Conservation (phyloP, 176 grass and related monocot species). For the Triticum monococcum region DNA sequence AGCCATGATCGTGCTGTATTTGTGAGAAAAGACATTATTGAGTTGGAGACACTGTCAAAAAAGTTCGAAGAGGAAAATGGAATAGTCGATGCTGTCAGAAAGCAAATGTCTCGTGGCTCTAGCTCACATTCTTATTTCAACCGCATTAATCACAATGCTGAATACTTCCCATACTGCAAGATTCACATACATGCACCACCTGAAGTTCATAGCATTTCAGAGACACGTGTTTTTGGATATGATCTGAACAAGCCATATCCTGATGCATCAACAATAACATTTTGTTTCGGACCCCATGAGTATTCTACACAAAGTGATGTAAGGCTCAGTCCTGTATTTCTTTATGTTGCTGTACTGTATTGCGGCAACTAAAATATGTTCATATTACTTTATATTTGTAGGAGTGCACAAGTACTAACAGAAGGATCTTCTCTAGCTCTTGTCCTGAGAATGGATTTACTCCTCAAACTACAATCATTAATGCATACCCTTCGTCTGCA, state of each 20-base stretch:
- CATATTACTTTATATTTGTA: slow-evolving; percentile 41
- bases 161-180: slow-evolving; percentile 41
- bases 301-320: slow-evolving; percentile 56
- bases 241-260: slow-evolving; percentile 52
- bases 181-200: slow-evolving; percentile 31
- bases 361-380: slow-evolving; percentile 14
- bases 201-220: slow-evolving; percentile 40
- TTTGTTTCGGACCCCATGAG: slow-evolving; percentile 41
- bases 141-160: slow-evolving; percentile 29
- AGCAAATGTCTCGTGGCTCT: slow-evolving; percentile 28
- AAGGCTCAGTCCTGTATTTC: slow-evolving; percentile 27
- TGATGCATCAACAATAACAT: slow-evolving; percentile 49
- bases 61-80: slow-evolving; percentile 60
- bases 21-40: slow-evolving; percentile 71
- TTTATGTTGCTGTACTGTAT: slow-evolving; percentile 10
- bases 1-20: slow-evolving; percentile 51
- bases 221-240: slow-evolving; percentile 38
- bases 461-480: slow-evolving; percentile 30
- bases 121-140: slow-evolving; percentile 22
- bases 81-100: slow-evolving; percentile 32
- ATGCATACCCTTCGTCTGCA: slow-evolving; percentile 25
- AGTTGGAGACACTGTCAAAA: slow-evolving; percentile 60
- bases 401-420: slow-evolving; percentile 54
- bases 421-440: slow-evolving; percentile 36
- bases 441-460: slow-evolving; percentile 36